Conservation (phyloP, 495 filamentous ascomycete genomes). For the Platismatia glauca region DNA sequence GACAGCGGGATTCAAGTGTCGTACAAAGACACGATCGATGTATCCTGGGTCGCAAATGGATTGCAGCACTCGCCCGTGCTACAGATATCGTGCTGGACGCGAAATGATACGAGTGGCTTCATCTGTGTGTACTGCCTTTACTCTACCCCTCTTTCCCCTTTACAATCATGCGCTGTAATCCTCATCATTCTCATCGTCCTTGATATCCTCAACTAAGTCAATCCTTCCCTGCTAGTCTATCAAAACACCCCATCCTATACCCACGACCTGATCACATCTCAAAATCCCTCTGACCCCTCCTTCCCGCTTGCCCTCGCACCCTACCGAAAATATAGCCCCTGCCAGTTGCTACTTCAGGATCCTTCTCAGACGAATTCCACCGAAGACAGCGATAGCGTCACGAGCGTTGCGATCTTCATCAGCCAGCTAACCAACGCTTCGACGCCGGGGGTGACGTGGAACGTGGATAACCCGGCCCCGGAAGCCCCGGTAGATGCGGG, state of each 20-base stretch:
- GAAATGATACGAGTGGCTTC: slow-evolving; percentile 1
- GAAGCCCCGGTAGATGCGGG: neutral
- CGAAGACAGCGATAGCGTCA: neutral
- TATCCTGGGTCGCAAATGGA: neutral
- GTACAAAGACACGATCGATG: neutral
- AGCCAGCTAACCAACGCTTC: neutral
- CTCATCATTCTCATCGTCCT: neutral
- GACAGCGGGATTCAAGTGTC: neutral
- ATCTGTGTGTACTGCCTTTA: neutral
- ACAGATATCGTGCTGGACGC: neutral
- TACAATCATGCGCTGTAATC: neutral
- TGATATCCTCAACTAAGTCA: neutral
- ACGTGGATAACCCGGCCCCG: neutral
- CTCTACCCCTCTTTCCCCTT: neutral
- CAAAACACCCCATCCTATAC: neutral
- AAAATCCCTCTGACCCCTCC: neutral
- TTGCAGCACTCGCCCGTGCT: neutral
- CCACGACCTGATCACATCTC: neutral
- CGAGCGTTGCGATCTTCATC: neutral
- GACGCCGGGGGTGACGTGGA: neutral
- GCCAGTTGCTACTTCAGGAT: neutral
- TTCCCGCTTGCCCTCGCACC: neutral
- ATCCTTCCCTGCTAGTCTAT: neutral
- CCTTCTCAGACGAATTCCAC: too few species aligned
- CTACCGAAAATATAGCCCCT: neutral